Evolutionary conservation across 2,329 filamentous ascomycete species (phyloP), one percentile per base, ranked within the genome.

Genomic region (Emergomyces orientalis): DNA sequence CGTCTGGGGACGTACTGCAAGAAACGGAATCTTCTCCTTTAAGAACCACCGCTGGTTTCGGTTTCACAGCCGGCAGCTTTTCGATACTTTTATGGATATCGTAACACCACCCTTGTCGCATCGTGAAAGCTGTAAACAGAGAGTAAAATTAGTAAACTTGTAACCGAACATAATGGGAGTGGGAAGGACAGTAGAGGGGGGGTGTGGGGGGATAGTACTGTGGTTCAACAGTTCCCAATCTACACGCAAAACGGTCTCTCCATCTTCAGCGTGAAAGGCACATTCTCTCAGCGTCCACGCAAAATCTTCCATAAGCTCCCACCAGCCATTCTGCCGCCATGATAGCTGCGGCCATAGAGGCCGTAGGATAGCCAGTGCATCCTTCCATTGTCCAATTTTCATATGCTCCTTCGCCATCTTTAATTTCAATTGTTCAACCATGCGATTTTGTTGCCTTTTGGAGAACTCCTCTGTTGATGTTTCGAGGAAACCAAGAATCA

Each of bases 291-390:
- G 72, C 9, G 78, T 74, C 76, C 79, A 81, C 54, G 82, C 75
- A 49, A 85, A 79, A 49, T 81, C 79, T 61, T 77, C 77, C 65
- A 85, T 82, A 3, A 85, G 75, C 51, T 74, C 70, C 78, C 81
- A 84, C 84, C 85, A 87, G n/a, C 81, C 78, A 68, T 84, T 80
- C 52, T 72, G 73, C 55, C 85, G 80, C 85, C 85, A 87, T n/a
- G 75, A 78, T 70, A 82, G 79, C 11, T 71, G 76, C 49, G 80
- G 70, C 84, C 84, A 87, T 1, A 86, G 69, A 3, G 82, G 77
- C 43, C 74, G 74, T 25, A 87, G 74, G 2, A 82, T 73, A 30
- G 77, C 71, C 61, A 82, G 74, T 7, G 82, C 84, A 55, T 83
- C 78, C 5, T 73, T 69, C 73, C 81, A 85, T 34, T 76, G 76